Evolutionary conservation across 2,329 filamentous ascomycete genomes (phyloP).

Genomic region (Xylaria sp.): DNA sequence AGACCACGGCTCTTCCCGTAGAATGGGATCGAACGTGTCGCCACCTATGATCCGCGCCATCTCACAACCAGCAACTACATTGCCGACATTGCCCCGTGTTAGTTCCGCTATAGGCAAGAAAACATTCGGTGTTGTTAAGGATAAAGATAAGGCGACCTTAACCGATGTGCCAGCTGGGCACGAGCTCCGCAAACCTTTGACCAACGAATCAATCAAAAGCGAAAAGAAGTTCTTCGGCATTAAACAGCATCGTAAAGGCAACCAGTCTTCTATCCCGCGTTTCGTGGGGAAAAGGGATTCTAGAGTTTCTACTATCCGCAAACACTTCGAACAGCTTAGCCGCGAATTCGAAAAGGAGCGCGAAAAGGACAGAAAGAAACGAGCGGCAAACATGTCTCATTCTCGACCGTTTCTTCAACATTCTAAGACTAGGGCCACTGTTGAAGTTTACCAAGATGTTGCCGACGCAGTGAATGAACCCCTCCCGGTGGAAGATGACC

Average conservation of each 20-base stretch:
- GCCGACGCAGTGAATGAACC: constrained; percentile 90
- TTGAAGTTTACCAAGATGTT: constrained; percentile 94
- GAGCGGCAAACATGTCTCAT: constrained; percentile 77
- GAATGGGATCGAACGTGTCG: constrained; percentile 57
- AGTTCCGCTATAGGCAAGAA: constrained; percentile 58
- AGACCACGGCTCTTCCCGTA: constrained; percentile 57
- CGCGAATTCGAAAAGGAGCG: constrained; percentile 97
- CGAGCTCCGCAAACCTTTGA: constrained; percentile 49
- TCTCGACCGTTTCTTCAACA: constrained; percentile 85
- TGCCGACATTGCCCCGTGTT: constrained; percentile 57
- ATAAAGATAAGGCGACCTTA: constrained; percentile 43
- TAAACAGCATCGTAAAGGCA: constrained; percentile 72
- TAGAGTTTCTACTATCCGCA: constrained; percentile 89
- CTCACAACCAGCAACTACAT: constrained; percentile 58
- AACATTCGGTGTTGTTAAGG: constrained; percentile 46
- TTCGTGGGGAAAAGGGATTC: constrained; percentile 81
- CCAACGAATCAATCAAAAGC: constrained; percentile 57
- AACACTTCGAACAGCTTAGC: constrained; percentile 96
- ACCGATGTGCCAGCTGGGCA: constrained; percentile 43
- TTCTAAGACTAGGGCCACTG: constrained; percentile 92
- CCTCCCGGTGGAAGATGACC: constrained; percentile 72
- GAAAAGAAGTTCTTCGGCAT: constrained; percentile 76
- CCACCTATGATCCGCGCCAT: constrained; percentile 64
- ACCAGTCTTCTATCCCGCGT: constrained; percentile 84
- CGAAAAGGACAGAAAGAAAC: constrained; percentile 82